A percentile compares a stretch with the other conserved stretches of the same genome.
These are phyloP conservation scores for Lathyrus sativus DNA, from an alignment of 306 rosid genomes.

Conservation along the genomic window DNA sequence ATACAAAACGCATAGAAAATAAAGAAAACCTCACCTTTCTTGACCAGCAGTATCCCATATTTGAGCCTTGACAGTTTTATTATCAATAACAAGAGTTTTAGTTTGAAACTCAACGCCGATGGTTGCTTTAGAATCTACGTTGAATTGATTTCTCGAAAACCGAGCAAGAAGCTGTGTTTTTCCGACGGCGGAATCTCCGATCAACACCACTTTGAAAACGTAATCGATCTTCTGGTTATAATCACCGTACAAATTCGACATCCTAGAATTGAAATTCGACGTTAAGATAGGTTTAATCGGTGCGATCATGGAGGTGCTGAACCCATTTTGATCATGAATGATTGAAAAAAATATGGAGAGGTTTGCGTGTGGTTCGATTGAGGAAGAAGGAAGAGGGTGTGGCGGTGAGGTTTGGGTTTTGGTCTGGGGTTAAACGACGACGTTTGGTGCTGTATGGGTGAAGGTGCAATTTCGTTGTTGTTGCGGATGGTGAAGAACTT, in stretches of 20 bases:
- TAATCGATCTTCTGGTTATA: slow-evolving; percentile 72
- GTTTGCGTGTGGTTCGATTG: too few relatives aligned
- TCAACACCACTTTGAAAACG: slow-evolving; percentile 79
- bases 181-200: slow-evolving; percentile 88
- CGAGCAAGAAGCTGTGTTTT: slow-evolving; percentile 82
- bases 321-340: not conserved
- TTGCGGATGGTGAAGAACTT: not conserved
- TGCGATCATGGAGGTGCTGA: not conserved
- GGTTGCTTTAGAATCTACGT: slow-evolving; percentile 72
- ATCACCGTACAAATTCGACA: slow-evolving; percentile 47
- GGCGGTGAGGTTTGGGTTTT: not conserved
- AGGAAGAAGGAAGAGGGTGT: too few relatives aligned
- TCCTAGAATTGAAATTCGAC: slow-evolving; percentile 12
- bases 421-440: slow-evolving; percentile 2
- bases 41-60: slow-evolving; percentile 95
- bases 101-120: slow-evolving; percentile 66
- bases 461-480: slow-evolving; percentile 1
- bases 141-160: slow-evolving; percentile 71
- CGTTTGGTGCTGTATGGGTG: not conserved
- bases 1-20: not conserved
- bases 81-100: slow-evolving; percentile 73
- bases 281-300: not conserved
- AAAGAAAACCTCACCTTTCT: slow-evolving; percentile 53
- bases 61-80: slow-evolving; percentile 75
- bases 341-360: too few relatives aligned